Base-by-base conservation (phyloP, 2,329 filamentous ascomycete species). In the Penicillium verrucosum region DNA sequence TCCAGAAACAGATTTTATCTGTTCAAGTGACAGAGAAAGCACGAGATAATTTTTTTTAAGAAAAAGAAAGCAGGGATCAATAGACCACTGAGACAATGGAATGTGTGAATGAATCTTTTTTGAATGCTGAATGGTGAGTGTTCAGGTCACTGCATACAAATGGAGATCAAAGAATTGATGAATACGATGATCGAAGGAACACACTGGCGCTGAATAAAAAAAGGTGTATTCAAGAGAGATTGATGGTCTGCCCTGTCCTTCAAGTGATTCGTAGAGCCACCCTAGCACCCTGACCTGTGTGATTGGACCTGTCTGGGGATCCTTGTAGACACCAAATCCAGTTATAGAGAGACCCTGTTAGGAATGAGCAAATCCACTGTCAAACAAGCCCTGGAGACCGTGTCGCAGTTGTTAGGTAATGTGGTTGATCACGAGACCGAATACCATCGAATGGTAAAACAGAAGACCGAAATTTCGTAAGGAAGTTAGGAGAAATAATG, bases 121-220 rank as follows among this genome's bases (percentile, higher is more conserved):
- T 68, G 62, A 56, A 65, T 65, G 63, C 54, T 63, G 65, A 58
- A 61, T 55, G 60, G 57, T 64, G 61, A 66, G 61, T 58, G 56
- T 59, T 64, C 61, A 64, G 51, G 58, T 61, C 65, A 66, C 68
- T 71, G 70, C 61, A 71, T 70, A 74, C 68, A 73, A 67, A 69
- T 63, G 59, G 67, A 68, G 60, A 65, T 57, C 51, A 65, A 66
- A 52, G 45, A 41, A 61, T 58, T 64, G 68, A 63, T 62, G 62
- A 63, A 66, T 71, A 73, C 67, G 71, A 67, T 56, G 54, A 56
- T 57, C 56, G 58, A 59, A 60, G 41, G 45, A 56, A 63, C 63
- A 63, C 63, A 61, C 56, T 59, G 63, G 50, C 60, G 60, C 59
- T 62, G 57, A 51, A 51, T 29, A 58, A 56, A 34, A 34, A 55